Conservation (phyloP, 768 basidiomycete genomes). For the Leccinum rimulosum region DNA sequence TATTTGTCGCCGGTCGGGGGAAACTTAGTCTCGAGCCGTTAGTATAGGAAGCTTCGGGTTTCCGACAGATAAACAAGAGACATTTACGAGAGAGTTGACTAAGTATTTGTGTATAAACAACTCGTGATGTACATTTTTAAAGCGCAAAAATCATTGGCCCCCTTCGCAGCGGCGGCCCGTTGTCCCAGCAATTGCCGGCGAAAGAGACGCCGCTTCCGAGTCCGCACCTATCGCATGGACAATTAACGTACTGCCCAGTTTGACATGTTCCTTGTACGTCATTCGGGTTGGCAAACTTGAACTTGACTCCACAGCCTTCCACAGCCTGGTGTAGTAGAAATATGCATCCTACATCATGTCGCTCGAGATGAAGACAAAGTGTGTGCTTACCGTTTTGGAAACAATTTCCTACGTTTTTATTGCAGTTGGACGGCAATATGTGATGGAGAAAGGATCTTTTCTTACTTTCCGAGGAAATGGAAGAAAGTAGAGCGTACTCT, state of each 20-base stretch:
- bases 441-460: background rate
- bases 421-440: background rate
- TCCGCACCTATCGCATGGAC: background rate
- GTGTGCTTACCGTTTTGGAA: background rate
- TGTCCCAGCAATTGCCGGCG: background rate
- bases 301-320: background rate
- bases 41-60: too few relatives aligned
- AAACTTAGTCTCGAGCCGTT: too few relatives aligned
- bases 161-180: background rate
- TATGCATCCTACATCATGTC: background rate
- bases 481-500: background rate
- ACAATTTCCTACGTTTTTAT: background rate
- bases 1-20: too few relatives aligned
- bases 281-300: background rate
- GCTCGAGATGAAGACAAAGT: background rate
- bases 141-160: background rate
- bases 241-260: background rate
- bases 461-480: background rate
- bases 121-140: background rate
- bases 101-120: too few relatives aligned
- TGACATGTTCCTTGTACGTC: background rate
- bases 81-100: too few relatives aligned
- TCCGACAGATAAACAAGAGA: too few relatives aligned
- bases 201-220: background rate
- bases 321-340: background rate